Evolutionary conservation across 2,329 filamentous ascomycete genomes (phyloP).

Genomic region (Cyclaneusma minus): DNA sequence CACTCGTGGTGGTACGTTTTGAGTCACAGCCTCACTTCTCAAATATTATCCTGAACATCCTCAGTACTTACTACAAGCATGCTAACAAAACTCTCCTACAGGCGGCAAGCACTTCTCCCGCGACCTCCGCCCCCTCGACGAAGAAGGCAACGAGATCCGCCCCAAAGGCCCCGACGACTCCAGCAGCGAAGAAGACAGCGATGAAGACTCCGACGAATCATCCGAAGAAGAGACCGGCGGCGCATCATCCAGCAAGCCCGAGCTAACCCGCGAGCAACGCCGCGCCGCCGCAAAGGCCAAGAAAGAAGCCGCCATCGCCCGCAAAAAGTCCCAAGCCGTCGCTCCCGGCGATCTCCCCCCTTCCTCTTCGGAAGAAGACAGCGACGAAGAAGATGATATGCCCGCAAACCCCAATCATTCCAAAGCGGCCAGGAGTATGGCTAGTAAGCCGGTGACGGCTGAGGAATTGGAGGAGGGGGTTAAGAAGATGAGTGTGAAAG

Average conservation of each 20-base stretch:
- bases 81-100: slow-evolving; percentile 22
- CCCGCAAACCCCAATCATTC: slow-evolving; percentile 89
- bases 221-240: slow-evolving; percentile 31
- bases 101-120: slow-evolving; percentile 93
- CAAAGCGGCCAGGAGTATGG: slow-evolving; percentile 51
- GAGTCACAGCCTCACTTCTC: slow-evolving; percentile 1
- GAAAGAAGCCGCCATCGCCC: slow-evolving; percentile 77
- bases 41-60: slow-evolving; percentile 1
- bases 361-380: slow-evolving; percentile 44
- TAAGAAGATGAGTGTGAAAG: slow-evolving; percentile 33
- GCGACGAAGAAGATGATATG: slow-evolving; percentile 43
- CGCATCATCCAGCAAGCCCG: slow-evolving; percentile 26
- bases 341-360: slow-evolving; percentile 78
- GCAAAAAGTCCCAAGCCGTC: slow-evolving; percentile 52
- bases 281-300: slow-evolving; percentile 76
- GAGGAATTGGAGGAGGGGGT: slow-evolving; percentile 38
- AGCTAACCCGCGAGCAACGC: slow-evolving; percentile 73
- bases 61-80: slow-evolving; percentile 3
- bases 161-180: slow-evolving; percentile 61
- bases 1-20: slow-evolving; percentile 64
- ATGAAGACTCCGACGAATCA: slow-evolving; percentile 30
- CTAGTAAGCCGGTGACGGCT: slow-evolving; percentile 24
- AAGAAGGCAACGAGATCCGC: slow-evolving; percentile 74
- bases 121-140: slow-evolving; percentile 74
- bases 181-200: slow-evolving; percentile 30